Evolutionary conservation across 2,329 filamentous ascomycete genomes (phyloP).

Genomic region (Aureobasidium uvarum): DNA sequence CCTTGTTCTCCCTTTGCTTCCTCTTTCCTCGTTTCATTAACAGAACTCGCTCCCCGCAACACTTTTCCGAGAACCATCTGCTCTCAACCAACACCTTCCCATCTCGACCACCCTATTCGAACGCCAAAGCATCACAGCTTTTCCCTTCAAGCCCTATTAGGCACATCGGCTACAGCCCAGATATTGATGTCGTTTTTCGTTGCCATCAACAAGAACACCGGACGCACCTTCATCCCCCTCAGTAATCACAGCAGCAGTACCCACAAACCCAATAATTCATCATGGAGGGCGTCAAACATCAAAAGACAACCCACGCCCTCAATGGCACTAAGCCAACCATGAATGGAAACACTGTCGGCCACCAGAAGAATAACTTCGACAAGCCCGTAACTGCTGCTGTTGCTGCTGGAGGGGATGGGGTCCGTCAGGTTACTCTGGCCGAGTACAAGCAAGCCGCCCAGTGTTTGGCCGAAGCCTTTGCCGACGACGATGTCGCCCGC

Average conservation of each 20-base stretch:
- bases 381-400: conserved; percentile 12
- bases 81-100: background rate
- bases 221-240: conserved; percentile 49
- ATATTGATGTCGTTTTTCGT: conserved; percentile 39
- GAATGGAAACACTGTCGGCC: conserved; percentile 32
- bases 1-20: background rate
- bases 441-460: conserved; percentile 70
- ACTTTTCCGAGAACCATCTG: background rate
- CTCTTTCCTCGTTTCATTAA: background rate
- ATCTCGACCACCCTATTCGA: background rate
- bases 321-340: conserved; percentile 40
- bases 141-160: conserved; percentile 1
- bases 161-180: conserved; percentile 6
- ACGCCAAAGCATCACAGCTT: conserved; percentile 10
- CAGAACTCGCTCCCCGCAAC: background rate
- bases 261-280: conserved; percentile 42
- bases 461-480: conserved; percentile 75
- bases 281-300: conserved; percentile 46
- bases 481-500: conserved; percentile 67
- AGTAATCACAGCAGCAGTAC: conserved; percentile 43
- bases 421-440: conserved; percentile 62
- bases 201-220: conserved; percentile 47
- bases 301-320: conserved; percentile 31
- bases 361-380: conserved; percentile 7
- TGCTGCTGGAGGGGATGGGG: conserved; percentile 45